Percentiles rank a stretch among this genome's conserved stretches.
These are phyloP conservation scores for Rhizopus microsporus DNA, from an alignment of 371 early-diverging fungal species.

Conservation along the genomic window DNA sequence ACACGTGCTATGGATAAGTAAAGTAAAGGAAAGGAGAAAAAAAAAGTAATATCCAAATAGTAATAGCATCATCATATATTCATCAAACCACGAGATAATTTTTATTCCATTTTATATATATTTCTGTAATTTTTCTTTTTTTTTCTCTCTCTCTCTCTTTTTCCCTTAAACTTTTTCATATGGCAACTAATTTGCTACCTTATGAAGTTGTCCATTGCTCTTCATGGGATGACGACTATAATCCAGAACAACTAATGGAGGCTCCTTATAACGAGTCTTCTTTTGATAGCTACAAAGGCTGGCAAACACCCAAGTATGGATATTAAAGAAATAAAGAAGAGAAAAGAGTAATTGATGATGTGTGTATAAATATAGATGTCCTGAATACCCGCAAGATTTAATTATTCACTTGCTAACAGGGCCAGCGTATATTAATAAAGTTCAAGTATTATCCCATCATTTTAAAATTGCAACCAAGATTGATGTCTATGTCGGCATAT, in stretches of 20 bases:
- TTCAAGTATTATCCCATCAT: constrained; percentile 78
- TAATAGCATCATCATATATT: too few relatives aligned
- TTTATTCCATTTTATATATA: neutral
- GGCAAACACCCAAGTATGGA: constrained; percentile 53
- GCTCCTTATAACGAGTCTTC: constrained; percentile 11
- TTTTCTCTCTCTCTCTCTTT: constrained; percentile 1
- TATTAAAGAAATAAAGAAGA: neutral
- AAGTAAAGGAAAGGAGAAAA: too few relatives aligned
- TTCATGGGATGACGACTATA: constrained; percentile 46
- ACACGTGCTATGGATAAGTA: too few relatives aligned
- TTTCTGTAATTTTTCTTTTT: constrained; percentile 3
- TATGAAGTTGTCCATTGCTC: constrained; percentile 35
- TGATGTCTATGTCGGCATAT: constrained; percentile 64
- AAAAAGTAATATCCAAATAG: too few relatives aligned
- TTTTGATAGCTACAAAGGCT: constrained; percentile 41
- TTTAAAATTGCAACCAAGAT: constrained; percentile 81
- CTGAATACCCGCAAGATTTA: constrained; percentile 72
- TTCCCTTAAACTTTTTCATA: neutral
- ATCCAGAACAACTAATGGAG: constrained; percentile 40
- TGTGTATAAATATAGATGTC: constrained; percentile 53
- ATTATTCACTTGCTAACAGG: constrained; percentile 65
- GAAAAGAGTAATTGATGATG: neutral
- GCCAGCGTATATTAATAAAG: constrained; percentile 63
- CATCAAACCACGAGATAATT: constrained; percentile 12
- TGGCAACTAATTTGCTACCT: constrained; percentile 15